These are phyloP conservation scores for Paecilomyces dactylethromorphus DNA, from an alignment of 2,329 filamentous ascomycete genomes.

Conservation along the genomic window DNA sequence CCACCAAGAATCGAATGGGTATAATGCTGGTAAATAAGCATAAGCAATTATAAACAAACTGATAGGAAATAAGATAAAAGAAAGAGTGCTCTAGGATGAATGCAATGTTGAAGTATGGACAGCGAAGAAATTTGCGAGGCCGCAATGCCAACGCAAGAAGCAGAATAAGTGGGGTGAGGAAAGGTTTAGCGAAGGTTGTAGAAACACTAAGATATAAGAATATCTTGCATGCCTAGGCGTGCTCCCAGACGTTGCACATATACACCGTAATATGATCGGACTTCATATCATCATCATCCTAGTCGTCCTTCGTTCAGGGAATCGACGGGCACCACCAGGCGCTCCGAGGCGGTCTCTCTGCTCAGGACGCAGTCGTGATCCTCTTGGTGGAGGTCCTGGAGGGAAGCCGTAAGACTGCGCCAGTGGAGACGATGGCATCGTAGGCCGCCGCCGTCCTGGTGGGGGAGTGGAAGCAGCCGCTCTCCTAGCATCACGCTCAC, in stretches of 20 bases:
- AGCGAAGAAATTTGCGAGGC: not conserved
- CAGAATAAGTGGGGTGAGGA: not conserved
- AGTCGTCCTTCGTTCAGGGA: conserved; percentile 44
- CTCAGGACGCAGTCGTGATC: conserved; percentile 17
- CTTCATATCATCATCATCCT: conserved; percentile 43
- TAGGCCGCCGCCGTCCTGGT: conserved; percentile 23
- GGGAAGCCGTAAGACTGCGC: conserved; percentile 20
- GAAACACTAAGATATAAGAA: not conserved
- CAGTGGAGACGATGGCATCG: conserved; percentile 25
- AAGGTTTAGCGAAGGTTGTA: not conserved
- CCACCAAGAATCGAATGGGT: not conserved
- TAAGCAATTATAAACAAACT: not conserved
- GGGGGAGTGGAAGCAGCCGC: conserved; percentile 36
- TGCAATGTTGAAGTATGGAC: not conserved
- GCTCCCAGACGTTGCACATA: not conserved
- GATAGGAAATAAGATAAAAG: not conserved
- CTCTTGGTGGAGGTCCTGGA: conserved; percentile 10
- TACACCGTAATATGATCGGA: conserved; percentile 1
- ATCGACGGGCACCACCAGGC: conserved; percentile 29
- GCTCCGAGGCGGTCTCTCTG: conserved; percentile 16
- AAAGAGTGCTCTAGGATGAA: not conserved
- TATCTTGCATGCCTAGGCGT: not conserved
- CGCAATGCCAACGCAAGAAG: not conserved
- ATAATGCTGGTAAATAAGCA: not conserved
- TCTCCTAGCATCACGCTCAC: conserved; percentile 75